A percentile compares a stretch with the other conserved stretches of the same genome.
Evolutionary conservation across 306 rosid genomes (phyloP).

Genomic region (Sesbania bispinosa): DNA sequence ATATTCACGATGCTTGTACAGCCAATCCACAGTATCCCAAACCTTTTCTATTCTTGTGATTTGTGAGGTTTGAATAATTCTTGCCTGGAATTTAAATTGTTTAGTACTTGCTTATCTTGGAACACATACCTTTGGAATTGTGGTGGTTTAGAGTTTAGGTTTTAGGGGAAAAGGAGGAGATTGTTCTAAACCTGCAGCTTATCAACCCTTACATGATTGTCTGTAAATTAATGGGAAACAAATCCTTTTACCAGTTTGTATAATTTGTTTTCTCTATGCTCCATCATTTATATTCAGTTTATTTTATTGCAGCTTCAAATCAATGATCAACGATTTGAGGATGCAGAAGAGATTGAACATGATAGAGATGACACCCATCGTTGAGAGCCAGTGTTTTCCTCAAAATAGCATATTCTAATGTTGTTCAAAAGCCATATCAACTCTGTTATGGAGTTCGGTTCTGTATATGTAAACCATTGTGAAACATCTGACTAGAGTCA

Average conservation of each 20-base stretch:
- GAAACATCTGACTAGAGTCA: not conserved
- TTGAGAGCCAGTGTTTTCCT: constrained; percentile 33
- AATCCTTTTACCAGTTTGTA: not conserved
- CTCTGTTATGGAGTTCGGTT: constrained; percentile 7
- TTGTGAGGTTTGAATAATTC: not conserved
- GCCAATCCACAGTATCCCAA: not conserved
- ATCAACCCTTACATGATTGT: not conserved
- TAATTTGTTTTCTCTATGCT: not conserved
- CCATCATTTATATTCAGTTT: not conserved
- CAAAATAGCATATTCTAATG: not conserved
- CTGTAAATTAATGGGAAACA: not conserved
- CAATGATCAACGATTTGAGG: constrained; percentile 78
- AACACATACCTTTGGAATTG: not conserved
- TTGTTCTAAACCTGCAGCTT: not conserved
- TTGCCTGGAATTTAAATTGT: not conserved
- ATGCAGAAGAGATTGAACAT: constrained; percentile 77
- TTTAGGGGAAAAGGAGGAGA: not conserved
- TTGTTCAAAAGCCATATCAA: not conserved
- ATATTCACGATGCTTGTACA: not conserved
- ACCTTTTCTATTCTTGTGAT: constrained; percentile 4
- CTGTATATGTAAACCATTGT: constrained; percentile 13
- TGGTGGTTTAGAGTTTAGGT: too few species aligned
- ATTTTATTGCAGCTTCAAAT: constrained; percentile 67
- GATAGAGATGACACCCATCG: constrained; percentile 32
- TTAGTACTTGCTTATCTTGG: not conserved